These are phyloP conservation scores for Microcyclospora pomicola DNA, from an alignment of 2,329 filamentous ascomycete species.

Conservation along the genomic window DNA sequence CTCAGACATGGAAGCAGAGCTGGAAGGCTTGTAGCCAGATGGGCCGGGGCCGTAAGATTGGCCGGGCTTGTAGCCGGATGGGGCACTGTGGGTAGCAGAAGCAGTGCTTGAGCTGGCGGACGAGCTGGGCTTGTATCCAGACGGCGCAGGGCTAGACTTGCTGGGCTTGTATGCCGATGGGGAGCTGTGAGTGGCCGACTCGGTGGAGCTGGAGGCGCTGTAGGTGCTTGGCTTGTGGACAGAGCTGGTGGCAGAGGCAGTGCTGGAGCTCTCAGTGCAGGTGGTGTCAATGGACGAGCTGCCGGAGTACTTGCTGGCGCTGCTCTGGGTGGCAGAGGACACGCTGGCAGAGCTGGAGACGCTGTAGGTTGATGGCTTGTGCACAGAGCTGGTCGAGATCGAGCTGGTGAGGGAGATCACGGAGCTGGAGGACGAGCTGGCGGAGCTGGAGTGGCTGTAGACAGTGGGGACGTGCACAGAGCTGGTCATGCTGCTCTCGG, in stretches of 20 bases:
- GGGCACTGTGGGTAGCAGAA: not conserved
- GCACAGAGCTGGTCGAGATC: conserved; percentile 2
- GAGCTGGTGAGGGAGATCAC: conserved; percentile 1
- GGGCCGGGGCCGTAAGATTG: conserved; percentile 8
- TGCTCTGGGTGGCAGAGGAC: conserved; percentile 2
- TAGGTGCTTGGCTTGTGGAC: not conserved
- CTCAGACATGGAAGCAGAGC: conserved; percentile 5
- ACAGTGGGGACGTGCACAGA: not conserved
- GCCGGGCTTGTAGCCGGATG: conserved; percentile 8
- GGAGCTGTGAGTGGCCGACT: conserved; percentile 1
- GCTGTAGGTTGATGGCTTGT: conserved; percentile 5
- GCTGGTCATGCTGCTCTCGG: conserved; percentile 1
- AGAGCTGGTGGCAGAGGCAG: not conserved
- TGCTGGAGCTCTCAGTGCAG: conserved; percentile 2
- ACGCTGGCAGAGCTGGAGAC: conserved; percentile 6
- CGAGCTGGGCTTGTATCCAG: not conserved
- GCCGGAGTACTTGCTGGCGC: conserved; percentile 2
- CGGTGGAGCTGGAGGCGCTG: conserved; percentile 1
- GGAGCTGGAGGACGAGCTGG: conserved; percentile 1
- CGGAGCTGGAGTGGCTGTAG: conserved; percentile 4
- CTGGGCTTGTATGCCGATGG: not conserved
- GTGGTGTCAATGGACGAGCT: not conserved
- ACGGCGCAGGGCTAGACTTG: conserved; percentile 1
- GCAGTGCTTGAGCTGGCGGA: not conserved
- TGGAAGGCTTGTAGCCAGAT: conserved; percentile 6